Base-by-base conservation (phyloP, 2,329 filamentous ascomycete species). In the Chaetomium olivaceum region DNA sequence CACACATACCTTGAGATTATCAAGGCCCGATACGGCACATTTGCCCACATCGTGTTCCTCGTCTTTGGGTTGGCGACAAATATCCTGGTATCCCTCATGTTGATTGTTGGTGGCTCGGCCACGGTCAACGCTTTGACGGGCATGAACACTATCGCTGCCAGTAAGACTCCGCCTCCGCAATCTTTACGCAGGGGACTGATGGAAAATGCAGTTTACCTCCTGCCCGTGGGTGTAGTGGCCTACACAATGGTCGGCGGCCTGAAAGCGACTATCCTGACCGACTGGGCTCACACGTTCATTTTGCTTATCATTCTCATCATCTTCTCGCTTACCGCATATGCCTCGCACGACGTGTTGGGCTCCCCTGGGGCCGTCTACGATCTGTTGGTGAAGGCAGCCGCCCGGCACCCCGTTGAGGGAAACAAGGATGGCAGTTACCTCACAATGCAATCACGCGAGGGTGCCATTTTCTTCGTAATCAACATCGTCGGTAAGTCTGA, bases 381-480 rank as follows among this genome's bases (percentile, higher is more conserved):
- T 72, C 83, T 91, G 1, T 81, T 97, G 2, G 83, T 89, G 0
- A 81, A 88, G 55, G 91, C 91, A 0, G 85, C 91, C 0, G 77
- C 83, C 4, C 76, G 79, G 5, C 91, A 95, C 70, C 93, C 93
- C 0, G 90, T 96, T 1, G 84, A 85, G 0, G 92, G 93, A 9
- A 97, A 97, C 75, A 84, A 88, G 0, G 85, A 87, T 8, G 93
- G 93, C 16, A 92, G 89, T 73, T 97, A 96, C 71, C 80, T 97
- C 19, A 97, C 93, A 0, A 96, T 97, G 92, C 82, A 85, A 64
- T 92, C 89, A 1, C 86, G 85, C 65, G 89, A 94, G 72, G 93
- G 93, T 5, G 91, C 87, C 50, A 91, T 95, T 67, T 96, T 96
- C 82, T 96, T 96, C 77, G 88, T 96, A 46, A 96, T 96, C 79